phyloP scores from a whole-genome alignment of 164 flowering plant species.

The Litsea cubeba region DNA sequence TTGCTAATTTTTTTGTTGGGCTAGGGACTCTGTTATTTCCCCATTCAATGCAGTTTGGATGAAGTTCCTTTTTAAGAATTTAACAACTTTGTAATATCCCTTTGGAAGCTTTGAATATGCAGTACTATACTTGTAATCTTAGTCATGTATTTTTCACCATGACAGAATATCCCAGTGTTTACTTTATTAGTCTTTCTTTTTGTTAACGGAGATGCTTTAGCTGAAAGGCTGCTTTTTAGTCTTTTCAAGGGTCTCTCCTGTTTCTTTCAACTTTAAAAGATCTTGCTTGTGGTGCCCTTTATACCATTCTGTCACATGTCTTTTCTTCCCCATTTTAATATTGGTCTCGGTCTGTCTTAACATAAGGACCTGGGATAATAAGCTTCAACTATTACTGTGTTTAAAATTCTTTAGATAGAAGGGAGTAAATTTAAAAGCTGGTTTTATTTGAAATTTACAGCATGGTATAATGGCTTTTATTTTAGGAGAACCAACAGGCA shows the following conservation, averaged over 20 bases:
- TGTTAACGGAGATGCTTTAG: not conserved
- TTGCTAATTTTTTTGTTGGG: too few relatives aligned
- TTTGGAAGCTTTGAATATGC: too few relatives aligned
- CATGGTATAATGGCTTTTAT: too few relatives aligned
- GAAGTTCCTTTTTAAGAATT: too few relatives aligned
- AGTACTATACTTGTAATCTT: not conserved
- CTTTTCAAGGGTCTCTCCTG: not conserved
- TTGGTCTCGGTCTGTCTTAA: not conserved
- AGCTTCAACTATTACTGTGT: not conserved
- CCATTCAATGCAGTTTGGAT: too few relatives aligned
- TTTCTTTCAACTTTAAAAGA: not conserved
- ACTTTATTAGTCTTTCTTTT: not conserved
- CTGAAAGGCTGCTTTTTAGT: not conserved
- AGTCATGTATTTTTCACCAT: not conserved
- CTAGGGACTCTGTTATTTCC: too few relatives aligned
- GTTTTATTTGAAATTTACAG: not conserved
- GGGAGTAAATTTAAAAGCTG: not conserved
- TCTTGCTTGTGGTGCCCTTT: not conserved
- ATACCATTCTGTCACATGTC: not conserved
- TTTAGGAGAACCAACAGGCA: too few relatives aligned
- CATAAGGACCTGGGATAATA: not conserved
- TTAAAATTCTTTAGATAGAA: not conserved
- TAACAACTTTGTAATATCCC: too few relatives aligned
- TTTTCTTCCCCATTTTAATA: not conserved
- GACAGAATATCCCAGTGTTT: not conserved